A percentile compares a stretch with the other conserved stretches of the same genome.
These are phyloP conservation scores for Bacidia rubella DNA, from an alignment of 495 filamentous ascomycete genomes.

Conservation along the genomic window DNA sequence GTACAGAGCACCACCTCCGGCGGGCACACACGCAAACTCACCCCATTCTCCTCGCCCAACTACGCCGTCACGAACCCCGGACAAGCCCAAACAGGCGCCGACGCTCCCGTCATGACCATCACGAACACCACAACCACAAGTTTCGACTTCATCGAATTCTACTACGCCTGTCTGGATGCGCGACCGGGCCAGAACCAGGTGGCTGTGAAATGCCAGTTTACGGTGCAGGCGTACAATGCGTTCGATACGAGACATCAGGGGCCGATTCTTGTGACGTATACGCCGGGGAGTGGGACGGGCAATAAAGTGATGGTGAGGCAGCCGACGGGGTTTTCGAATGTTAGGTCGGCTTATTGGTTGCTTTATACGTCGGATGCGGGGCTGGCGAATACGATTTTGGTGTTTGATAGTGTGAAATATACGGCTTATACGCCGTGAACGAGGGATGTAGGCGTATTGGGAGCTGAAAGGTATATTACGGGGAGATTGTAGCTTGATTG, in stretches of 20 bases:
- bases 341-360: not conserved
- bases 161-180: not conserved
- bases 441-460: too few relatives aligned
- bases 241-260: not conserved
- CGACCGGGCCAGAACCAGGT: not conserved
- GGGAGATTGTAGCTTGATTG: too few relatives aligned
- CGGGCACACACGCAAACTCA: not conserved
- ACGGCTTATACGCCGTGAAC: not conserved
- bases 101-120: not conserved
- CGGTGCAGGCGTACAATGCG: not conserved
- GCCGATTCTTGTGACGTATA: not conserved
- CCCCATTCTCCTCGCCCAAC: not conserved
- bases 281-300: not conserved
- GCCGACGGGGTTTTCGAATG: not conserved
- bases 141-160: not conserved
- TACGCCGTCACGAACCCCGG: not conserved
- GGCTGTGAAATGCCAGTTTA: not conserved
- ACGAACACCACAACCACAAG: not conserved
- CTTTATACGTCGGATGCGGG: not conserved
- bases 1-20: not conserved
- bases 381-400: not conserved
- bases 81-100: not conserved
- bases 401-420: not conserved
- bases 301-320: not conserved
- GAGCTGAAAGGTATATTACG: too few relatives aligned